phyloP scores from a whole-genome alignment of 176 grass and related monocot genomes.

The Oryza glumipatula region DNA sequence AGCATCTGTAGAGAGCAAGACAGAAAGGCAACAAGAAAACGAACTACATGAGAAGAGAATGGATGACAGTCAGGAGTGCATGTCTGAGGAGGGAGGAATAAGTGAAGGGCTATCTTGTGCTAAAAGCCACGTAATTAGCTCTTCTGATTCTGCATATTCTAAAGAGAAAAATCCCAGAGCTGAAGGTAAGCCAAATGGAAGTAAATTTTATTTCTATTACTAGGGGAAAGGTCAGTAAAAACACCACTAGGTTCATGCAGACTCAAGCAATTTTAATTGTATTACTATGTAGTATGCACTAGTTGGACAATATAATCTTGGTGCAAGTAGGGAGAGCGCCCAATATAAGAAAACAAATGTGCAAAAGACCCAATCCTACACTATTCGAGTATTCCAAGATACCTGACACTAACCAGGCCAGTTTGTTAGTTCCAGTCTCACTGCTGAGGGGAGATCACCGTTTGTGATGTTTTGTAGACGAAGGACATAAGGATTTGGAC shows the following conservation, averaged over 20 bases:
- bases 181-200: slow-evolving; percentile 50
- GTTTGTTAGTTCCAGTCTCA: slow-evolving; percentile 20
- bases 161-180: slow-evolving; percentile 44
- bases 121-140: slow-evolving; percentile 29
- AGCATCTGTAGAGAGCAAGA: slow-evolving; percentile 28
- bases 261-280: slow-evolving; percentile 2
- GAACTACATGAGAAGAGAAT: slow-evolving; percentile 25
- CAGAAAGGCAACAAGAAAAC: slow-evolving; percentile 41
- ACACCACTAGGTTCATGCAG: not conserved
- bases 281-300: not conserved
- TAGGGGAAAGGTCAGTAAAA: slow-evolving; percentile 18
- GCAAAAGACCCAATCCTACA: slow-evolving; percentile 17
- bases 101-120: slow-evolving; percentile 41
- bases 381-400: slow-evolving; percentile 8
- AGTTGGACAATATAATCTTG: slow-evolving; percentile 15
- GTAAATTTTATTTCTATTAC: slow-evolving; percentile 21
- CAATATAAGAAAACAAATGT: slow-evolving; percentile 11
- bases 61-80: slow-evolving; percentile 40
- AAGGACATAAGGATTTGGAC: slow-evolving; percentile 57
- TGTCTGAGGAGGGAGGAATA: slow-evolving; percentile 26
- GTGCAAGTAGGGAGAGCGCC: not conserved
- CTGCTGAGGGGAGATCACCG: slow-evolving; percentile 8
- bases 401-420: not conserved
- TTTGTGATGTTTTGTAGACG: slow-evolving; percentile 50
- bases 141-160: slow-evolving; percentile 24